Evolutionary conservation across 306 rosid genomes (phyloP), one percentile per base, ranked within the genome.

Genomic region (Cicer cuneatum): DNA sequence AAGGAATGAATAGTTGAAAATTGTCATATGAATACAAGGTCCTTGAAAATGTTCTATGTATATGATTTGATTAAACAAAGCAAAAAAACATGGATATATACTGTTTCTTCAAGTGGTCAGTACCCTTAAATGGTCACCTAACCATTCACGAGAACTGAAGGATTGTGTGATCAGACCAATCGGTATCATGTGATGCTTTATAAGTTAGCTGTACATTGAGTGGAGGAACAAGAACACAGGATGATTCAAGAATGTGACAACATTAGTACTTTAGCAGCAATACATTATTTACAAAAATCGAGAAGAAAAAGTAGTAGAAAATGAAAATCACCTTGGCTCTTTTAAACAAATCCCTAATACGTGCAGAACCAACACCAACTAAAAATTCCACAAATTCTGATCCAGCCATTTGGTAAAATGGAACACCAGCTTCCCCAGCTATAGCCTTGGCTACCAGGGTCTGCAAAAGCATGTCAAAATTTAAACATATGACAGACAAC

Each of bases 341-440:
- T 84, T 86, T 94, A 82, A 94, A 94, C 62, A 94, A 86, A 86
- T 94, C 99, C 81, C 99, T 88, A 82, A 94, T 86, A 76, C 99
- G 99, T 37, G 99, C 99, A 77, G 99, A 94, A 79, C 99, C 99
- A 82, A 94, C 97, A 75, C 99, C 99, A 53, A 94, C 99, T 74
- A 94, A 86, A 85, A 94, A 96, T 85, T 94, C 99, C 59, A 94
- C 99, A 81, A 94, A 94, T 78, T 94, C 97, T 10, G 99, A 94
- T 63, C 99, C 99, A 78, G 99, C 99, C 99, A 94, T 94, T 87
- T 94, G 99, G 86, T 92, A 94, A 85, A 94, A 94, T 39, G 99
- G 99, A 81, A 94, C 99, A 51, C 95, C 99, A 65, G 99, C 99
- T 86, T 94, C 99, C 45, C 99, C 99, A 57, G 99, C 99, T 72